A percentile compares a stretch with the other conserved stretches of the same genome.
These are phyloP conservation scores for Buddleja alternifolia DNA, from an alignment of 257 asterid species.

Conservation along the genomic window DNA sequence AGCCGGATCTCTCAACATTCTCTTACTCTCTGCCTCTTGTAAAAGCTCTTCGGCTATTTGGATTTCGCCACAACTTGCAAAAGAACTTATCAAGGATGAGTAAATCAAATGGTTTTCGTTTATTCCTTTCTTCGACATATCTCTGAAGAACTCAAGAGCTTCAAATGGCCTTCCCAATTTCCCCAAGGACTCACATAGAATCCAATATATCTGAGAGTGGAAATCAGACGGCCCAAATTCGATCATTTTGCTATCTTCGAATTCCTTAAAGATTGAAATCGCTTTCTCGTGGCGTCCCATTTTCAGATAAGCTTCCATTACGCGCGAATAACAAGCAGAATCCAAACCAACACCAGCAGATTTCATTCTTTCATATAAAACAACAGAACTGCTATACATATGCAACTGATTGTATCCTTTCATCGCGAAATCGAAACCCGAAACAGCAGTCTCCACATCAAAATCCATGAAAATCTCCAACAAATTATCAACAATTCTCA, in stretches of 20 bases:
- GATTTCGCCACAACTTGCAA: conserved; percentile 53
- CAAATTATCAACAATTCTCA: conserved; percentile 56
- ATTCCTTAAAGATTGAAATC: conserved; percentile 50
- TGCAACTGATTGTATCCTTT: conserved; percentile 83
- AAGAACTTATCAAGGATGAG: conserved; percentile 65
- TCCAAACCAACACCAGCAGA: conserved; percentile 45
- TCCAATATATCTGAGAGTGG: conserved; percentile 49
- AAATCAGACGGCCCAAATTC: conserved; percentile 15
- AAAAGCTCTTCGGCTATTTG: conserved; percentile 68
- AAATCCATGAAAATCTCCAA: conserved; percentile 46
- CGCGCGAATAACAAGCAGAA: conserved; percentile 52
- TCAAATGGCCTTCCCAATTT: conserved; percentile 56
- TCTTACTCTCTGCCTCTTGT: conserved; percentile 73
- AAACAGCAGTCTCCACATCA: conserved; percentile 48
- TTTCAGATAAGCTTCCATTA: conserved; percentile 75
- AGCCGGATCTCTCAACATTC: conserved; percentile 77
- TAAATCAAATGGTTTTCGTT: conserved; percentile 57
- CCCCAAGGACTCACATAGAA: conserved; percentile 68
- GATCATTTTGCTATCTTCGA: conserved; percentile 31
- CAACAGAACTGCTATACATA: conserved; percentile 69
- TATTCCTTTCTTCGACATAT: conserved; percentile 51
- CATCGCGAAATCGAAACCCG: conserved; percentile 78
- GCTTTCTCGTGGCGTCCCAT: conserved; percentile 44
- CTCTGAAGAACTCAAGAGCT: conserved; percentile 68
- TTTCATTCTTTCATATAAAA: conserved; percentile 52